phyloP scores from a whole-genome alignment of 1,284 basidiomycete species.

The Sporisorium sorghi region DNA sequence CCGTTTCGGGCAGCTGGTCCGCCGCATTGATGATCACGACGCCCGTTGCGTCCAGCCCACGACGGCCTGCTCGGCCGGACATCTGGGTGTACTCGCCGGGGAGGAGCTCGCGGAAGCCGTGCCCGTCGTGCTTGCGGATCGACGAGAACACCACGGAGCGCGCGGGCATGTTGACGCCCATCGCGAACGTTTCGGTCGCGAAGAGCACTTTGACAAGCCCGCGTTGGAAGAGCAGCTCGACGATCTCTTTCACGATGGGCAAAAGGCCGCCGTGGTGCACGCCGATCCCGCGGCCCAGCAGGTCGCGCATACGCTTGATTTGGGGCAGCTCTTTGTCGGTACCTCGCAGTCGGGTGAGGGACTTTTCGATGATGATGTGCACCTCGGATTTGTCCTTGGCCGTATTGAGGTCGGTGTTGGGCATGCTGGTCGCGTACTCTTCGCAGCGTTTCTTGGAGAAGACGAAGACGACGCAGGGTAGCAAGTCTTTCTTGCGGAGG shows the following conservation, averaged over 20 bases:
- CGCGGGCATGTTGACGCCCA: conserved; percentile 98
- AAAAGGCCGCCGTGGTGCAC: conserved; percentile 97
- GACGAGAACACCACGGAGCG: conserved; percentile 95
- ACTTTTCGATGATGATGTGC: conserved; percentile 92
- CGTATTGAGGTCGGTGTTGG: conserved; percentile 87
- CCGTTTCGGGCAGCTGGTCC: conserved; percentile 82
- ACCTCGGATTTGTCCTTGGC: conserved; percentile 94
- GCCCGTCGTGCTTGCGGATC: conserved; percentile 95
- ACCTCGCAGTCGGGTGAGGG: conserved; percentile 85
- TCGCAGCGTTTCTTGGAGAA: conserved; percentile 97
- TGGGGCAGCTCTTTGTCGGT: conserved; percentile 95
- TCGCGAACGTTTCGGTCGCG: conserved; percentile 98
- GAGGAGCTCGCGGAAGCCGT: conserved; percentile 81
- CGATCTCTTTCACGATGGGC: conserved; percentile 92
- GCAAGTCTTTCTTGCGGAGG: conserved; percentile 83
- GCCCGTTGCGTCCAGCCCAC: conserved; percentile 93
- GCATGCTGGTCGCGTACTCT: conserved; percentile 90
- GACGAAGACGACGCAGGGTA: conserved; percentile 96
- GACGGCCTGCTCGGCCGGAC: conserved; percentile 96
- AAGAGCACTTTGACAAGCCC: conserved; percentile 97
- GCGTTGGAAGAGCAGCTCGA: conserved; percentile 94
- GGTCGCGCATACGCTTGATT: conserved; percentile 88
- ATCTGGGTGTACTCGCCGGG: conserved; percentile 88
- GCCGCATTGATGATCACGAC: conserved; percentile 87
- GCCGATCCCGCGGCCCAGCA: conserved; percentile 91